Base-by-base conservation (phyloP, 2,329 filamentous ascomycete species). In the Verticillium longisporum region DNA sequence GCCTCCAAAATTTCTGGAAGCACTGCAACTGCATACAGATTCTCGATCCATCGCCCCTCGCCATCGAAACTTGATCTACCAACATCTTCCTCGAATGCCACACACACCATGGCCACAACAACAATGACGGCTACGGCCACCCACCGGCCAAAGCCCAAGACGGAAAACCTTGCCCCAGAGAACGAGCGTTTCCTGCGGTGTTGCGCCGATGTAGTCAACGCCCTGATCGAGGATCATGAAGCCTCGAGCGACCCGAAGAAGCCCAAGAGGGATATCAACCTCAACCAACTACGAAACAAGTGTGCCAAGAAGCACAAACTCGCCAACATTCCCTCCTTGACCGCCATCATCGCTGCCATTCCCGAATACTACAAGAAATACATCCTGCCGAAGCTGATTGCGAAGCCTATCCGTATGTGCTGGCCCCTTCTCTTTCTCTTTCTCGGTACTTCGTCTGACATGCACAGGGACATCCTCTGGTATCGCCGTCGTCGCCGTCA, bases 281-380 rank as follows among this genome's bases (percentile, higher is more conserved):
- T 99, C 68, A 99, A 99, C 76, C 83, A 87, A 62, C 77, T 99
- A 66, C 88, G 95, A 55, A 88, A 91, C 60, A 93, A 93, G 72
- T 86, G 97, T 64, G 86, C 95, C 55, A 96, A 95, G 78, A 98
- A 97, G 78, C 92, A 98, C 78, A 90, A 88, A 73, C 80, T 99
- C 63, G 89, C 87, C 74, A 92, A 87, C 64, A 91, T 96, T 68
- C 95, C 95, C 36, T 92, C 96, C 32, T 80, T 99, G 66, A 98
- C 94, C 9, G 94, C 95, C 63, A 99, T 99, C 71, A 98, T 99
- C 71, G 92, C 95, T 60, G 95, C 95, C 10, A 94, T 99, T 38
- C 96, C 96, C n/a, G 95, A 99, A 73, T 93, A 98, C 74, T 97
- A 98, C 79, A 99, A 98, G 81, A 99, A 98, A 79, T 98, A 98